Conservation (phyloP, 2,329 filamentous ascomycete genomes). For the Pyricularia sp. region DNA sequence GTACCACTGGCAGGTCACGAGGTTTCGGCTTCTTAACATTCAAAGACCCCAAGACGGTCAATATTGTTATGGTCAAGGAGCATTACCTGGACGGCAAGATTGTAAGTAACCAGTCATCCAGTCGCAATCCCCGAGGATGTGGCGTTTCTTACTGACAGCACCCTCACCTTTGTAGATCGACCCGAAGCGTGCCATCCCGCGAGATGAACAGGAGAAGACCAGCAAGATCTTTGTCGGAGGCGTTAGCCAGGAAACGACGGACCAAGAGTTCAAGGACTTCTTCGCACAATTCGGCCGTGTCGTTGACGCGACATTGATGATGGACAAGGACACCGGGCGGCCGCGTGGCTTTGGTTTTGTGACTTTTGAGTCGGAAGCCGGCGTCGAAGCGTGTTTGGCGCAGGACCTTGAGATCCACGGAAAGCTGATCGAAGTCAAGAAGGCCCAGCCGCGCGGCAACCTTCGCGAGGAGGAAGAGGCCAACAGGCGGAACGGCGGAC, state of each 20-base stretch:
- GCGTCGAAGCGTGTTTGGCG: slow-evolving; percentile 83
- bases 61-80: slow-evolving; percentile 99
- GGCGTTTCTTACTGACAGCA: not conserved
- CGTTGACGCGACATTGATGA: slow-evolving; percentile 97
- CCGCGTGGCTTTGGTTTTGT: slow-evolving; percentile 96
- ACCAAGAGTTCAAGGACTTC: slow-evolving; percentile 92
- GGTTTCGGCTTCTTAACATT: slow-evolving; percentile 98
- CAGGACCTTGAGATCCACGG: slow-evolving; percentile 84
- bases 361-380: slow-evolving; percentile 92
- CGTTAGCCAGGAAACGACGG: slow-evolving; percentile 93
- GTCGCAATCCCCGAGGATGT: not conserved
- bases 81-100: slow-evolving; percentile 98
- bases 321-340: slow-evolving; percentile 98
- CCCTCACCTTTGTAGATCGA: slow-evolving; percentile 63
- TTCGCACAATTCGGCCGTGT: slow-evolving; percentile 96
- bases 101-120: slow-evolving; percentile 43
- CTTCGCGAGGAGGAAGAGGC: slow-evolving; percentile 82
- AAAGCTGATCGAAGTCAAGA: slow-evolving; percentile 97
- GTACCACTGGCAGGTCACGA: slow-evolving; percentile 82
- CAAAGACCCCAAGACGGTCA: slow-evolving; percentile 94
- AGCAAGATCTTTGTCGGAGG: slow-evolving; percentile 98
- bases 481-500: slow-evolving; percentile 41
- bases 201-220: slow-evolving; percentile 96
- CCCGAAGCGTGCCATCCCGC: slow-evolving; percentile 91
- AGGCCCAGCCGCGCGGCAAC: slow-evolving; percentile 90